Base-by-base conservation (phyloP, 192 early-diverging fungal genomes). In the Coemansia sp. region DNA sequence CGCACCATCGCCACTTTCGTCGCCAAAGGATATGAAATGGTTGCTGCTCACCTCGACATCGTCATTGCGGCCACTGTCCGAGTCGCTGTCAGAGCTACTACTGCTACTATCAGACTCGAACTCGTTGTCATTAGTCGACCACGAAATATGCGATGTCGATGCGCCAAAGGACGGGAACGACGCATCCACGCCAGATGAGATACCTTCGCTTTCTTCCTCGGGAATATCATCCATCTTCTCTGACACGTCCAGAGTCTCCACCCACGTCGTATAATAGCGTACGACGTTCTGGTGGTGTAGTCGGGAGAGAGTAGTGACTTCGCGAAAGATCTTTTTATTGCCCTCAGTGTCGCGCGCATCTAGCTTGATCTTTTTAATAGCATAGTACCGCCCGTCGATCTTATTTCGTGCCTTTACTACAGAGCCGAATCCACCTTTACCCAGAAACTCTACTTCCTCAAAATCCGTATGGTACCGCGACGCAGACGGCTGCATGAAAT, bases 341-440 rank as follows among this genome's bases (percentile, higher is more conserved):
- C 87, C 88, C 62, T 93, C 93, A 46, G 88, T 89, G 57, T 93
- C 90, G 55, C 89, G 87, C 44, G 91, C 89, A 74, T 95, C 90
- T 68, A 97, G 81, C 60, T 87, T 87, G 65, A 98, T 93, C 77
- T 93, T 96, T 67, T 98, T 98, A 69, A 98, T 92, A 10, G 95
- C 94, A 73, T 97, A 98, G 63, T 90, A 89, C 43, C 89, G 82
- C 0, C 86, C 89, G 70, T 93, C 95, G 0, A 97, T 87, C 34
- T 86, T 82, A 71, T 98, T 96, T 16, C 93, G 87, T 1, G 94
- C 94, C 73, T 98, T 98, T 41, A 97, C 91, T 0, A 98, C 96
- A 64, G 91, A 90, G n/a, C 96, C 96, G 87, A 96, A 98, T 3
- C 95, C 95, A 5, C 95, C 90, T 71, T 87, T 87, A 12, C 91